Percentiles rank a stretch among this genome's conserved stretches.
phyloP scores from a whole-genome alignment of 345 rosid species.

The Kandelia obovata region DNA sequence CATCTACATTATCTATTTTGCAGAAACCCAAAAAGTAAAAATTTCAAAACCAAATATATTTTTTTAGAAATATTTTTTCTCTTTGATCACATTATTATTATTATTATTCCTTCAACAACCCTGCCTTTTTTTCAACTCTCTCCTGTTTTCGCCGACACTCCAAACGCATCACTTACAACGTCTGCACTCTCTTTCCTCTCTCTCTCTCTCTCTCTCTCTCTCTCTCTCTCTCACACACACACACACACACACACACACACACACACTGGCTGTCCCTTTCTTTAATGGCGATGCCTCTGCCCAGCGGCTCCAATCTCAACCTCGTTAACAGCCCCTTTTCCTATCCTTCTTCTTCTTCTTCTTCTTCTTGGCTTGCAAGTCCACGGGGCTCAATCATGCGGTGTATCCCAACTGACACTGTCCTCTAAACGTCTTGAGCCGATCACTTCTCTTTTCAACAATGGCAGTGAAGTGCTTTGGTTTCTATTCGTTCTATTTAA shows the following conservation, averaged over 20 bases:
- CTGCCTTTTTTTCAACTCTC: neutral
- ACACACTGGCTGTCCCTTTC: conserved; percentile 36
- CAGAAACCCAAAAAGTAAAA: too few species aligned
- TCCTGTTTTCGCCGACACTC: conserved; percentile 42
- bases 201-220: neutral
- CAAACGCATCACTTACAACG: neutral
- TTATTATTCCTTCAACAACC: neutral
- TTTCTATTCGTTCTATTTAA: neutral
- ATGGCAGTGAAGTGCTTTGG: conserved; percentile 15
- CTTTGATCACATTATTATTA: neutral
- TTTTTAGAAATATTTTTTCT: neutral
- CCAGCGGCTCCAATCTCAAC: conserved; percentile 28
- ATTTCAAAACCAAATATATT: too few species aligned
- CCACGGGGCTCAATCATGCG: conserved; percentile 24
- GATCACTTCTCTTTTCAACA: neutral
- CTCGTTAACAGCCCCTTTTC: conserved; percentile 4
- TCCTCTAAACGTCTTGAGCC: conserved; percentile 10
- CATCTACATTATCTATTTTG: too few species aligned
- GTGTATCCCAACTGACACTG: conserved; percentile 25
- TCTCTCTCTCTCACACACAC: neutral
- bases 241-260: neutral
- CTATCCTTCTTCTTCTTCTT: conserved; percentile 14
- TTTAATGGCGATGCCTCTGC: conserved; percentile 43
- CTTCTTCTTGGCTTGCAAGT: conserved; percentile 16
- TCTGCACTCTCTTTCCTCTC: too few species aligned